Evolutionary conservation across 2,329 filamentous ascomycete species (phyloP).

Genomic region (Drechslerella stenobrocha): DNA sequence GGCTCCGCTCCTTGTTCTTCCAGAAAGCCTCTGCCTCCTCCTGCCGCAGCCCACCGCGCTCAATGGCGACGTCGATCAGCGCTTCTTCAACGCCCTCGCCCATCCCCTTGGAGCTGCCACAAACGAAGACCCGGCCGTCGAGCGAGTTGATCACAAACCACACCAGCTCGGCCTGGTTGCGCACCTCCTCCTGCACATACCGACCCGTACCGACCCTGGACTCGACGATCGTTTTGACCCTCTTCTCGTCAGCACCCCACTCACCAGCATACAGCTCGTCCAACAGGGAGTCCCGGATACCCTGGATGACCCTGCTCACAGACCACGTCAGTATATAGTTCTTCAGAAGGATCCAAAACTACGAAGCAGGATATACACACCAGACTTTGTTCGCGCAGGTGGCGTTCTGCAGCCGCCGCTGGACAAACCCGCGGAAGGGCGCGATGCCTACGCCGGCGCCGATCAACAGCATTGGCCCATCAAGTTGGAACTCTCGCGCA

Average conservation of each 20-base stretch:
- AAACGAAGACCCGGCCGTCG: constrained; percentile 96
- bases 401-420: constrained; percentile 87
- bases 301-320: constrained; percentile 69
- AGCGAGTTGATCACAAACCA: constrained; percentile 97
- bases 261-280: constrained; percentile 97
- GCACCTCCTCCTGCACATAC: constrained; percentile 96
- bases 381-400: constrained; percentile 98
- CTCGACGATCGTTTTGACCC: constrained; percentile 80
- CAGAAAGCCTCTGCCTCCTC: constrained; percentile 87
- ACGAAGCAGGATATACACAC: constrained; percentile 56
- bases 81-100: constrained; percentile 91
- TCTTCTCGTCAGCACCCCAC: constrained; percentile 88
- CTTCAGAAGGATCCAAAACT: not conserved
- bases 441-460: constrained; percentile 96
- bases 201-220: constrained; percentile 75
- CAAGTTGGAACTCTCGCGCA: constrained; percentile 84
- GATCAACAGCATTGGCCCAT: constrained; percentile 96
- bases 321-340: constrained; percentile 20
- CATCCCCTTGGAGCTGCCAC: constrained; percentile 94
- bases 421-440: constrained; percentile 95
- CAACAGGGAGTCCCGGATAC: constrained; percentile 86
- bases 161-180: constrained; percentile 88
- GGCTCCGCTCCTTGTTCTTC: constrained; percentile 85
- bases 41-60: constrained; percentile 81
- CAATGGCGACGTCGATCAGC: constrained; percentile 85